Evolutionary conservation across 768 basidiomycete genomes (phyloP).

Genomic region (Termitomyces sp.): DNA sequence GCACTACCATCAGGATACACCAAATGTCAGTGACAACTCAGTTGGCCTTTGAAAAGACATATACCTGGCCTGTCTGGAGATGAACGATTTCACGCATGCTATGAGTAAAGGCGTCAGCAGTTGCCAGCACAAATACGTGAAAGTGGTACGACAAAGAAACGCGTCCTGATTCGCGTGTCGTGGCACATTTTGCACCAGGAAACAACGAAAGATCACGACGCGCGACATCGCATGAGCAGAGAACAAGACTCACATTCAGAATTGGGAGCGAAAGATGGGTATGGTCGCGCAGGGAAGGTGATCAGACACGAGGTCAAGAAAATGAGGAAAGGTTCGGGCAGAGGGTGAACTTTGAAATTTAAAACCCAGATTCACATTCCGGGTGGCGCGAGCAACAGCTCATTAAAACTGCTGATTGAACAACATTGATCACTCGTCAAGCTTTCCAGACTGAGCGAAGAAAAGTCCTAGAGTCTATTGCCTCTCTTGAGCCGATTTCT

Average conservation of each 20-base stretch:
- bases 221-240: not conserved
- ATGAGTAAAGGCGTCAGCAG: constrained; percentile 27
- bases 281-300: constrained; percentile 38
- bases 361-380: constrained; percentile 40
- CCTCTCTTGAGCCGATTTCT: not conserved
- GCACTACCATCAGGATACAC: constrained; percentile 49
- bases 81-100: constrained; percentile 99
- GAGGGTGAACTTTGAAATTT: constrained; percentile 36
- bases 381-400: constrained; percentile 20
- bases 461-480: not conserved
- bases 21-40: constrained; percentile 19
- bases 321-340: constrained; percentile 33
- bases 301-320: constrained; percentile 43
- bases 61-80: constrained; percentile 96
- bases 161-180: constrained; percentile 30
- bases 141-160: constrained; percentile 46
- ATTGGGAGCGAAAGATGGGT: constrained; percentile 30
- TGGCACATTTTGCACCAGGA: constrained; percentile 13
- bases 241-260: constrained; percentile 34
- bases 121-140: constrained; percentile 16
- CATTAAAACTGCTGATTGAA: not conserved
- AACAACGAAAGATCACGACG: constrained; percentile 8
- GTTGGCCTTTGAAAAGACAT: constrained; percentile 15
- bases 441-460: not conserved
- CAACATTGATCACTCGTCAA: not conserved